A percentile compares a stretch with the other conserved stretches of the same genome.
These are phyloP conservation scores for Neoascochyta sp. DNA, from an alignment of 2,329 filamentous ascomycete species.

Conservation along the genomic window DNA sequence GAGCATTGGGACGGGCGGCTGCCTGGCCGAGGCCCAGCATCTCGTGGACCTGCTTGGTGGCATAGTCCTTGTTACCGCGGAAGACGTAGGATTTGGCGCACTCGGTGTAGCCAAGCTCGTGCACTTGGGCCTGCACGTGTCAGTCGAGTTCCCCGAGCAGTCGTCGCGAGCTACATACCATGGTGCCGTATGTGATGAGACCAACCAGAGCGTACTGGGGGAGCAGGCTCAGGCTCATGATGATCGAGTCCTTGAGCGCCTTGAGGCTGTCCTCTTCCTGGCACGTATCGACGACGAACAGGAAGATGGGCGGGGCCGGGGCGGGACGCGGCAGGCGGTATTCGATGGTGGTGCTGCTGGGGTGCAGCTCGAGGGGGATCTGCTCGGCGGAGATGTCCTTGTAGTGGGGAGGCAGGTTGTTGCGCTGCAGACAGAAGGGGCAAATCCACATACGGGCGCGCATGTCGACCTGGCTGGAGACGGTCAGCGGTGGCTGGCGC, in stretches of 20 bases:
- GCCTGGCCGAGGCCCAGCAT: slow-evolving; percentile 84
- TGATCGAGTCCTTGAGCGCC: slow-evolving; percentile 78
- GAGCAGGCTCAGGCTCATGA: slow-evolving; percentile 78
- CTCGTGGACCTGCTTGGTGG: slow-evolving; percentile 98
- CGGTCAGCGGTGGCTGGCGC: slow-evolving; percentile 17
- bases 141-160: slow-evolving; percentile 6
- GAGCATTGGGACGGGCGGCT: slow-evolving; percentile 64
- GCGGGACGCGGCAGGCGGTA: slow-evolving; percentile 77
- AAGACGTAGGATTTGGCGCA: slow-evolving; percentile 99
- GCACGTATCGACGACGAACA: slow-evolving; percentile 84
- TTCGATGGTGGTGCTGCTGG: slow-evolving; percentile 82
- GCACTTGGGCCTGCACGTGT: slow-evolving; percentile 71
- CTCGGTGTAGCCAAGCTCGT: slow-evolving; percentile 96
- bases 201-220: slow-evolving; percentile 79
- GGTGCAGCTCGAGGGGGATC: slow-evolving; percentile 79
- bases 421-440: slow-evolving; percentile 80
- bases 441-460: slow-evolving; percentile 84
- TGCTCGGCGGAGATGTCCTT: slow-evolving; percentile 83
- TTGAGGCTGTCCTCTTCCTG: slow-evolving; percentile 83
- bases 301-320: slow-evolving; percentile 80
- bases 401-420: slow-evolving; percentile 79
- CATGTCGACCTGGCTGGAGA: slow-evolving; percentile 70
- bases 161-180: slow-evolving; percentile 53
- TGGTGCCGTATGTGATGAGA: slow-evolving; percentile 85
- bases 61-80: slow-evolving; percentile 94